Base-by-base conservation (phyloP, 148 eudicot species). In the Rhododendron henanense region DNA sequence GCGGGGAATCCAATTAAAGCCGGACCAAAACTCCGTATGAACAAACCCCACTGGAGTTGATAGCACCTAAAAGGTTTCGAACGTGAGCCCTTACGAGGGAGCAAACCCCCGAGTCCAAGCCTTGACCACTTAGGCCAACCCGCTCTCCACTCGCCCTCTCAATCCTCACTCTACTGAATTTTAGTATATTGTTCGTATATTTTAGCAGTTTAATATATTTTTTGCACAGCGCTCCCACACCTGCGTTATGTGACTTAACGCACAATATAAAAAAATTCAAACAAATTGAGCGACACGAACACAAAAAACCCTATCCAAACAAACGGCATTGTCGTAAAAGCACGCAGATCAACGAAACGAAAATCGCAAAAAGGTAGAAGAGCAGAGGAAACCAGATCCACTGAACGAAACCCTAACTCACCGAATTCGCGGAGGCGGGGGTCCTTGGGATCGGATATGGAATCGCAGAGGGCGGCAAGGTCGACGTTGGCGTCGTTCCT, bases 401-500 rank as follows among this genome's bases (percentile, higher is more conserved):
- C 80, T 10, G 25, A 45, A 55, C 2, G 45, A 90, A 87, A 78
- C 85, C 84, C 90, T 85, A 87, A 85, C 89, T 57, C 81, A 97
- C 99, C 99, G 73, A 95, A 94, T 92, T 97, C 99, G 15, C 98
- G 98, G 83, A 97, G 90, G 41, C 96, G 94, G 45, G 93, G 90
- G 86, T 97, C 99, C 87, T 97, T 97, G 33, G 99, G 98, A 94
- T 97, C 99, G 81, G 95, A 11, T 74, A 97, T 90, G 51, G 96
- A 92, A 76, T 91, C 93, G 81, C 91, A 94, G 11, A 97, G 79
- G 45, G 96, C 87, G 61, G 98, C 95, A 47, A 97, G 92, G 86
- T 97, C 99, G 71, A 97, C 93, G 79, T 97, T 97, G 1, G 98
- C 99, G 81, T 97, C 99, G 85, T 97, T 97, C 53, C 99, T 89